Evolutionary conservation across 108 stramenopile genomes (phyloP), one percentile per base, ranked within the genome.

Genomic region (Stephanodiscus triporus): DNA sequence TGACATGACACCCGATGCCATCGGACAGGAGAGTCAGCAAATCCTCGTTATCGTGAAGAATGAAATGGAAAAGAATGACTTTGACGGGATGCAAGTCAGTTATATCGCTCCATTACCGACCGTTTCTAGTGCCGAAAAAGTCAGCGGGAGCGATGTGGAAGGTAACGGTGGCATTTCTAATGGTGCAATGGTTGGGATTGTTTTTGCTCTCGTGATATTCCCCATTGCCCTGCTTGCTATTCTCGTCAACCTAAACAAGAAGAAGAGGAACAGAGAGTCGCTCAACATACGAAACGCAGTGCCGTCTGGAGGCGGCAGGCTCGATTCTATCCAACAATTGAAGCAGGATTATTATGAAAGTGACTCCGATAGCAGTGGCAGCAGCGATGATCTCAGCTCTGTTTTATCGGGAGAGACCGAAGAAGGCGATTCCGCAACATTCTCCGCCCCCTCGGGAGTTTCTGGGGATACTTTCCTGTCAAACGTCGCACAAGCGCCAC

Each of bases 391-490:
- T 57, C 14, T 26, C 29, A 57, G 30, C 30, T 72, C 78, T 16
- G 26, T 37, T 37, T 45, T 26, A 14, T 70, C 70, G 16, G 36
- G 22, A 36, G 50, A 54, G 6, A 70, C 43, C 37, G 72, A 67
- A 37, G 75, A 80, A 56, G 72, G 56, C 26, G 49, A 54, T 30
- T 71, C 78, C 1, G 38, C 50, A 10, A 11, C 30, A 14, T 13
- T 54, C 34, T 57, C 60, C 17, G 37, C 73, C 22, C 63, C 66
- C 20, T 80, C 80, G 20, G 63, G 32, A 30, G 49, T 81, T 57
- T 81, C 80, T 23, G 73, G 67, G 26, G 72, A 66, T 0, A 67
- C 68, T 23, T 81, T 61, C 59, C 73, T 66, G 34, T 70, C 80
- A 13, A 75, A 73, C 24, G 66, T 75, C 43, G 80, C 80, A 53